A percentile compares a stretch with the other conserved stretches of the same genome.
Conservation (phyloP, 1,139 yeast species). For the Candida pseudocylindracea region DNA sequence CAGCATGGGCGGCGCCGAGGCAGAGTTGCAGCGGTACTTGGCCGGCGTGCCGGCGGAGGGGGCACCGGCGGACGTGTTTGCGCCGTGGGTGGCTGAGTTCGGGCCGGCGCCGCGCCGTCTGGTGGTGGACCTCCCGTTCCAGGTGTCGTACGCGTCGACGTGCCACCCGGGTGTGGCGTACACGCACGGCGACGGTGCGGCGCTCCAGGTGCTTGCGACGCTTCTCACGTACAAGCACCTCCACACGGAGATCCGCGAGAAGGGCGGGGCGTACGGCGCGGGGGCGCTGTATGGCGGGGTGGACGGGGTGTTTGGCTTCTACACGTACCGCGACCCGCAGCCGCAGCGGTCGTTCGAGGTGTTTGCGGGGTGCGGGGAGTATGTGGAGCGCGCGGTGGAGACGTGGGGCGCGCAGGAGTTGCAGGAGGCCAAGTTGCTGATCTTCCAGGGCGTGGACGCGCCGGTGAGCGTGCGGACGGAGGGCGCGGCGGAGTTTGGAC, state of each 20-base stretch:
- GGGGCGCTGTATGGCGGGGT: conserved; percentile 72
- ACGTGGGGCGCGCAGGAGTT: conserved; percentile 35
- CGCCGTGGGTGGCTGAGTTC: conserved; percentile 1
- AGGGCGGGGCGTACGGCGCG: conserved; percentile 97
- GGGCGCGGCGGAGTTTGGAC: conserved; percentile 42
- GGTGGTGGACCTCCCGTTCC: conserved; percentile 61
- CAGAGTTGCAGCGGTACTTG: conserved; percentile 1
- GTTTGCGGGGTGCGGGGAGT: conserved; percentile 37
- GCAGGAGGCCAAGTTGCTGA: conserved; percentile 73
- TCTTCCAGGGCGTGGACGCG: conserved; percentile 83
- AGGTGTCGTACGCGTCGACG: conserved; percentile 65
- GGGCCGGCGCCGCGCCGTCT: conserved; percentile 6
- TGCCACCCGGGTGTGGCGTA: conserved; percentile 51
- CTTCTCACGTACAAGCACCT: conserved; percentile 62
- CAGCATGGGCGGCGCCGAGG: conserved; percentile 17
- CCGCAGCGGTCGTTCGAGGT: conserved; percentile 46
- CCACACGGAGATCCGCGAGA: conserved; percentile 79
- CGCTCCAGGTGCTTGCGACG: conserved; percentile 65
- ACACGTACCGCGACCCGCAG: conserved; percentile 87
- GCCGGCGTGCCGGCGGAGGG: neutral
- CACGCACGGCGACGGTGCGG: conserved; percentile 55
- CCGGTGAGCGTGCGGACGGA: conserved; percentile 69
- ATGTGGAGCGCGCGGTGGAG: conserved; percentile 17
- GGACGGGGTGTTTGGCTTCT: conserved; percentile 62
- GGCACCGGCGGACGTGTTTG: conserved; percentile 2